phyloP scores from a whole-genome alignment of 164 flowering plant genomes.

The Berberis vulgaris region DNA sequence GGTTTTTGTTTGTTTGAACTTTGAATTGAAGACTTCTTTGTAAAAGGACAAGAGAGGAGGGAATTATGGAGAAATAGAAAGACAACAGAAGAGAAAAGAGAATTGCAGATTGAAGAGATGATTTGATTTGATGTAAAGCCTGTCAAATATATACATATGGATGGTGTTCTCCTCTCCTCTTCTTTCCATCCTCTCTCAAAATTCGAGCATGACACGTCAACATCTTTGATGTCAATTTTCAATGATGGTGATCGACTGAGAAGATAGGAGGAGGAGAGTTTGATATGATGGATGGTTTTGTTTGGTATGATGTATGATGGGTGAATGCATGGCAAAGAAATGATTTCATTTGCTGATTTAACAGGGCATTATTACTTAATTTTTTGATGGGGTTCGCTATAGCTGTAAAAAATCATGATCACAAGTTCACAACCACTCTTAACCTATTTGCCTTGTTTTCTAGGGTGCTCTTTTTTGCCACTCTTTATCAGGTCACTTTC shows the following conservation, averaged over 20 bases:
- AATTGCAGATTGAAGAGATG: constrained; percentile 35
- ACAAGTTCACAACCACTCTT: no score
- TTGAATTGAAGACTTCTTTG: no score
- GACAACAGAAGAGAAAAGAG: background rate
- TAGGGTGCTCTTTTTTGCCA: no score
- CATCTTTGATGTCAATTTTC: constrained; percentile 29
- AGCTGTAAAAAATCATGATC: no score
- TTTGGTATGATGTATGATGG: constrained; percentile 2
- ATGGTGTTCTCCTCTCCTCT: no score
- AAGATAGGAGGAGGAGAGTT: background rate
- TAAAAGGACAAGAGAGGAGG: no score
- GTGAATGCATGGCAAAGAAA: constrained; percentile 27
- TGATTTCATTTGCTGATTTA: constrained; percentile 13
- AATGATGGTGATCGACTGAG: constrained; percentile 12
- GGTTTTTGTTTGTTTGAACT: no score
- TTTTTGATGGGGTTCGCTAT: background rate
- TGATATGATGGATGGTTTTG: constrained; percentile 12
- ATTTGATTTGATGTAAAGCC: constrained; percentile 53
- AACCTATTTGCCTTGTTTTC: no score
- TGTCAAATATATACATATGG: background rate
- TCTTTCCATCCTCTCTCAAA: constrained; percentile 20
- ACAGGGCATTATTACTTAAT: constrained; percentile 14
- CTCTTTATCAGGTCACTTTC: no score
- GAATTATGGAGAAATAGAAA: no score
- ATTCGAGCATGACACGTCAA: constrained; percentile 52